Evolutionary conservation across 1,284 basidiomycete species (phyloP).

Genomic region (Moniliophthora roreri): DNA sequence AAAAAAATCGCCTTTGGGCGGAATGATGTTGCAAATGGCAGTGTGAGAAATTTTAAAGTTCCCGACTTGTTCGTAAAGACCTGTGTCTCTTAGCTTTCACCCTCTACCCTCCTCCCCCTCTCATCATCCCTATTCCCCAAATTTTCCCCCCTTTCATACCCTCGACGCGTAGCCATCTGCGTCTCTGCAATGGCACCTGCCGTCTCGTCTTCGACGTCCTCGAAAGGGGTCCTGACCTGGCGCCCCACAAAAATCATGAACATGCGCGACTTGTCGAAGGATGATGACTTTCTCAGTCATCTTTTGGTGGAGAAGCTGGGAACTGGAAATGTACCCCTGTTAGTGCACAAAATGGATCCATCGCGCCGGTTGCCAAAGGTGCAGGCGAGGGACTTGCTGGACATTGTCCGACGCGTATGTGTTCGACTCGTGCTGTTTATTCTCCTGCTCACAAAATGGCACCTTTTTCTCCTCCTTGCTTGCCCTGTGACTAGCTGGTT

Average conservation of each 20-base stretch:
- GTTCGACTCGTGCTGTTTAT: constrained; percentile 23
- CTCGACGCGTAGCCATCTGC: background rate
- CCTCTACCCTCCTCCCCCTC: constrained; percentile 18
- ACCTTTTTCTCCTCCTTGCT: constrained; percentile 26
- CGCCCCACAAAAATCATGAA: constrained; percentile 83
- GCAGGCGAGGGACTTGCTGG: constrained; percentile 60
- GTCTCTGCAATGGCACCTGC: constrained; percentile 34
- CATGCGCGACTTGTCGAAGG: constrained; percentile 80
- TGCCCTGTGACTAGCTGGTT: constrained; percentile 62
- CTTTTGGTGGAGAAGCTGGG: constrained; percentile 83
- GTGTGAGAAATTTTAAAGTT: too few species aligned
- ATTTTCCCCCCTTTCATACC: background rate
- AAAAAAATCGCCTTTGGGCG: too few species aligned
- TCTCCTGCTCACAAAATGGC: constrained; percentile 25
- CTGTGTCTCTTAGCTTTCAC: too few species aligned
- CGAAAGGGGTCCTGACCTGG: constrained; percentile 48
- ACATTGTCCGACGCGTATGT: constrained; percentile 76
- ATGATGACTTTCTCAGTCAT: constrained; percentile 85
- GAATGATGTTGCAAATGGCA: too few species aligned
- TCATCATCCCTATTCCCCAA: constrained; percentile 14
- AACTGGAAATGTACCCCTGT: constrained; percentile 68
- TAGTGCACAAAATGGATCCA: constrained; percentile 85
- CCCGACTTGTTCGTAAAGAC: too few species aligned
- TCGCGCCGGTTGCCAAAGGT: constrained; percentile 72
- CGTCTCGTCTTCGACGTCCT: constrained; percentile 27